Evolutionary conservation across 2,329 filamentous ascomycete species (phyloP), one percentile per base, ranked within the genome.

Genomic region (Myotisia sp.): DNA sequence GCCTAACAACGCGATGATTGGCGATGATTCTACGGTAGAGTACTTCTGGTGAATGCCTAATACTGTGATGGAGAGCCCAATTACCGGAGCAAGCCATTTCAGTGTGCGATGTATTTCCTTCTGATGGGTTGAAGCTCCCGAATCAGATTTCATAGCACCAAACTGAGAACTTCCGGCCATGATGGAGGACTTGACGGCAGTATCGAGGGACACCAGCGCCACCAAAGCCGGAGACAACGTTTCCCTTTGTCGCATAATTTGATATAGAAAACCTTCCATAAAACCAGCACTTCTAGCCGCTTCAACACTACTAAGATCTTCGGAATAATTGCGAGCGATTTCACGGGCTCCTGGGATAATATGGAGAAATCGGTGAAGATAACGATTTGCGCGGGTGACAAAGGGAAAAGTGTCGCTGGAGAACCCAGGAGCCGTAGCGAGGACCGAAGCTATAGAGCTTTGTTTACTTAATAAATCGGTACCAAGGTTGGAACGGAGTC

Each of bases 271-370:
- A 17, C 86, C 84, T 53, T 98, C 90, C n/a, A 94, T 63, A 43
- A 82, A 82, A 0, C 84, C 84, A 31, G 81, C 70, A 51, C 84
- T 86, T 49, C 86, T 71, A 26, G 71, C 68, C 5, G 90, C 70
- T 46, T 94, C 84, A 6, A 82, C 77, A 26, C 75, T 69, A 28
- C 79, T 92, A 24, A 98, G 60, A 43, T 98, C 92, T 23, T 82
- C 77, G 0, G 81, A 84, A 55, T 92, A 84, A 33, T 83, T 76
- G 42, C 75, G 68, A 6, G 73, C 64, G 19, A 76, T 68, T 26
- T 70, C 64, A 47, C 87, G 72, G 32, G 79, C 71, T 44, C 70
- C 68, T 10, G 77, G 71, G 44, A 80, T 72, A 8, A 85, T 55
- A 49, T 87, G 81, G 18, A 94, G 61, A 19, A 83, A 66, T 50